Conservation (phyloP, 768 basidiomycete species). For the Xanthoconium purpureum region DNA sequence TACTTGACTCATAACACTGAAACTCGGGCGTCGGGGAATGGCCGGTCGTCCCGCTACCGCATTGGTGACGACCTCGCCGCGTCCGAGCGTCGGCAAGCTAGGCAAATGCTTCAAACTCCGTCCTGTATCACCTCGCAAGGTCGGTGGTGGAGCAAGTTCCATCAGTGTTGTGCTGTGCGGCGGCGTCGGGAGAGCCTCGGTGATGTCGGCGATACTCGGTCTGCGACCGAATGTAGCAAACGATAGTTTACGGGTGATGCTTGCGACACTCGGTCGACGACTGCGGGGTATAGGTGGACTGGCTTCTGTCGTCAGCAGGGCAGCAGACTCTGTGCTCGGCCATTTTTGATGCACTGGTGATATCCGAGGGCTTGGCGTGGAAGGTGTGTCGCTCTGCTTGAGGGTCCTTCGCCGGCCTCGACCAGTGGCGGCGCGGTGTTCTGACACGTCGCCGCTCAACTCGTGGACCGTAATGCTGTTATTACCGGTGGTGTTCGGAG, state of each 20-base stretch:
- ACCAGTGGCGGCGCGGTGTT: not conserved
- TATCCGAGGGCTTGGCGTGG: slow-evolving; percentile 20
- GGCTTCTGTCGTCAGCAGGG: slow-evolving; percentile 3
- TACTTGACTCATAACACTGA: not conserved
- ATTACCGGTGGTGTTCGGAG: slow-evolving; percentile 8
- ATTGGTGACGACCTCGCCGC: not conserved
- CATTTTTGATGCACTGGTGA: slow-evolving; percentile 20
- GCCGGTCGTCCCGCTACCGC: not conserved
- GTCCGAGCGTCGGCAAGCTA: slow-evolving; percentile 21
- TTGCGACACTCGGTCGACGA: slow-evolving; percentile 29
- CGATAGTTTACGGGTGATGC: slow-evolving; percentile 32
- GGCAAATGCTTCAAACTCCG: slow-evolving; percentile 23
- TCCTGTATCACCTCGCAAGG: slow-evolving; percentile 8
- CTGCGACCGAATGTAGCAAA: slow-evolving; percentile 29
- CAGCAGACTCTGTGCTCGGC: slow-evolving; percentile 21
- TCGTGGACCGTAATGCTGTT: slow-evolving; percentile 13
- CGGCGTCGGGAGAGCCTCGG: slow-evolving; percentile 17
- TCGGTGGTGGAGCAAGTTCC: slow-evolving; percentile 19
- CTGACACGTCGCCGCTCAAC: slow-evolving; percentile 1
- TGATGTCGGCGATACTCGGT: slow-evolving; percentile 23
- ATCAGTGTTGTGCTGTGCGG: slow-evolving; percentile 12
- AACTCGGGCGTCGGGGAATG: slow-evolving; percentile 15
- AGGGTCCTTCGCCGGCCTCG: slow-evolving; percentile 11
- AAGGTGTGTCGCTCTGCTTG: slow-evolving; percentile 10
- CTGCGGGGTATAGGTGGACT: slow-evolving; percentile 3